Conservation (phyloP, 768 basidiomycete species). For the Neoboletus brunneissimus region DNA sequence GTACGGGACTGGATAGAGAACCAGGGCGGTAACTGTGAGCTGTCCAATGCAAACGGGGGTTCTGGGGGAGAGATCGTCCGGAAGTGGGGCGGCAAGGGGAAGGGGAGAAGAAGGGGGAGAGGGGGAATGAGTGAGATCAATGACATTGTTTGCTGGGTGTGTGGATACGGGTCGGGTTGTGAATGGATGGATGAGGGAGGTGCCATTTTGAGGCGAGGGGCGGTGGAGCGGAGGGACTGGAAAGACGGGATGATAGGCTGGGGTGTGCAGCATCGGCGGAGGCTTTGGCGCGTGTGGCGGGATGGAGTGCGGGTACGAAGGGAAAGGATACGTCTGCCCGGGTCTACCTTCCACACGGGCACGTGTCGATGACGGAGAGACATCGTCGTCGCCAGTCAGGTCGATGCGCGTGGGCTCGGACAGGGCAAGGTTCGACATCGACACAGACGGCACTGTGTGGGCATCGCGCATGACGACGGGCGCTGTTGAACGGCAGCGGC, state of each 20-base stretch:
- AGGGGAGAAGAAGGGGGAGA: slow-evolving; percentile 43
- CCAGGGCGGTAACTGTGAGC: slow-evolving; percentile 75
- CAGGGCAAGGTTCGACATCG: slow-evolving; percentile 36
- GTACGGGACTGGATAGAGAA: slow-evolving; percentile 79
- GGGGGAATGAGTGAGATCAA: slow-evolving; percentile 74
- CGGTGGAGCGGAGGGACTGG: slow-evolving; percentile 39
- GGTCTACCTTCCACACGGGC: slow-evolving; percentile 40
- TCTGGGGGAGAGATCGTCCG: slow-evolving; percentile 67
- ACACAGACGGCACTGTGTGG: slow-evolving; percentile 30
- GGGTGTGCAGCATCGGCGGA: slow-evolving; percentile 18
- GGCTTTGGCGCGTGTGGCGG: slow-evolving; percentile 28
- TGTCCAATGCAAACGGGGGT: slow-evolving; percentile 89
- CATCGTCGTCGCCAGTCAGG: slow-evolving; percentile 69
- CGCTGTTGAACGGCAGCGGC: neutral
- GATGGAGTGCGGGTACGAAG: slow-evolving; percentile 23
- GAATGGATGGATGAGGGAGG: slow-evolving; percentile 22
- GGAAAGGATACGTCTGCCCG: slow-evolving; percentile 25
- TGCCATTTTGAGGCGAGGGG: slow-evolving; percentile 23
- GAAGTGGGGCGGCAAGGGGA: slow-evolving; percentile 34
- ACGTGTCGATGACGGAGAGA: slow-evolving; percentile 31
- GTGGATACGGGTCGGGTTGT: slow-evolving; percentile 21
- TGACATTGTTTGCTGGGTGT: slow-evolving; percentile 50
- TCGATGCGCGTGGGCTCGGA: slow-evolving; percentile 59
- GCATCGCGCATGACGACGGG: slow-evolving; percentile 28
- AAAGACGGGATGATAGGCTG: slow-evolving; percentile 51